phyloP scores from a whole-genome alignment of 805 yeast species.

The Suhomyces sp. region DNA sequence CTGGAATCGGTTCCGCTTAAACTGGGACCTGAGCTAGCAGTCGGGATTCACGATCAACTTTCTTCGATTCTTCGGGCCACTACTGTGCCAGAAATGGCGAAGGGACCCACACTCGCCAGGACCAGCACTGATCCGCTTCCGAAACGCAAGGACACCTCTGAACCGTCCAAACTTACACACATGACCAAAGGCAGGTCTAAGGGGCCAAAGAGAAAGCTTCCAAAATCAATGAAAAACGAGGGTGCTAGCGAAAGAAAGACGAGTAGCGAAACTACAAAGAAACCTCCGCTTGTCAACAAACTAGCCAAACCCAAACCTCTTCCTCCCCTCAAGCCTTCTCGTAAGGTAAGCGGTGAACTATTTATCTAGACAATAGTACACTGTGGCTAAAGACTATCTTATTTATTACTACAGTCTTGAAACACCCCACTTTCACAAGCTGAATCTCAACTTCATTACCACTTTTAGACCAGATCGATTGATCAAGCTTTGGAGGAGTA shows the following conservation, averaged over 20 bases:
- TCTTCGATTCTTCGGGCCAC: constrained; percentile 28
- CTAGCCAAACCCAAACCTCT: constrained; percentile 19
- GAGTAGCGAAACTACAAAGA: not conserved
- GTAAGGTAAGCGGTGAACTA: constrained; percentile 30
- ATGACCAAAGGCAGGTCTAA: constrained; percentile 45
- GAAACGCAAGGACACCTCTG: constrained; percentile 10
- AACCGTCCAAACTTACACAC: constrained; percentile 34
- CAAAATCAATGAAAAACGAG: constrained; percentile 19
- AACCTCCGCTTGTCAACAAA: constrained; percentile 24
- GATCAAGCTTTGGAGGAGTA: no score
- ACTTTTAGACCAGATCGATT: no score
- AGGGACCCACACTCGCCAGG: constrained; percentile 4
- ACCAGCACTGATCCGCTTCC: constrained; percentile 7
- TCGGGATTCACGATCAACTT: constrained; percentile 19
- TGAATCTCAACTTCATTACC: no score
- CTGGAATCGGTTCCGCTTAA: not conserved
- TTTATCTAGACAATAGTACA: constrained; percentile 16
- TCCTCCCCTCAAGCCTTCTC: constrained; percentile 21
- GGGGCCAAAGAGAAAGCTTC: constrained; percentile 52
- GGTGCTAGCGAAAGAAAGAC: not conserved
- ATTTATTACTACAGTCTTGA: no score
- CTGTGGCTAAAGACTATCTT: no score
- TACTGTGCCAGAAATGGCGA: constrained; percentile 22
- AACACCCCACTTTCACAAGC: no score
- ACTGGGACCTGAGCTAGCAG: not conserved